phyloP scores from a whole-genome alignment of 1,139 yeast species.

The Arxiozyma slooffiae region DNA sequence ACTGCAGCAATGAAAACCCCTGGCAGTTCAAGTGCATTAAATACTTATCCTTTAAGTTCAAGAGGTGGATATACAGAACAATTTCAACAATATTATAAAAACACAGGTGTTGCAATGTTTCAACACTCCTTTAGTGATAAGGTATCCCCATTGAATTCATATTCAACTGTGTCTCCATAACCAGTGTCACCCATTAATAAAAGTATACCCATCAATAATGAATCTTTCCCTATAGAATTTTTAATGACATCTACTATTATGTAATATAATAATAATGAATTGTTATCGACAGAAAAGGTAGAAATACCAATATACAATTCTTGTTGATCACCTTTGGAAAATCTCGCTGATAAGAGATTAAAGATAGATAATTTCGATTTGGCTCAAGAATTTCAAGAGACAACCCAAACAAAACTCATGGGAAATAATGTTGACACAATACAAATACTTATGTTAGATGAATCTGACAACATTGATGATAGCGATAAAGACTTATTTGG shows the following conservation, averaged over 20 bases:
- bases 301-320: neutral
- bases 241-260: slow-evolving; percentile 20
- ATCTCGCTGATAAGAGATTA: slow-evolving; percentile 2
- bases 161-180: slow-evolving; percentile 12
- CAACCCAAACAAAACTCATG: neutral
- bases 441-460: neutral
- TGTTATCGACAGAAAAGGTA: neutral
- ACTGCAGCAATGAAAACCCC: slow-evolving; percentile 32
- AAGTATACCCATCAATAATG: slow-evolving; percentile 13
- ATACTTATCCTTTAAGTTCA: slow-evolving; percentile 26
- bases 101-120: slow-evolving; percentile 5
- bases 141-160: slow-evolving; percentile 10
- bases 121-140: neutral
- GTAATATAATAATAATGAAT: slow-evolving; percentile 5
- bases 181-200: slow-evolving; percentile 11
- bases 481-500: slow-evolving; percentile 13
- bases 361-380: neutral
- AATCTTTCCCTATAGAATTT: slow-evolving; percentile 17
- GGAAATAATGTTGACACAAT: neutral
- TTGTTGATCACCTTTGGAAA: slow-evolving; percentile 8
- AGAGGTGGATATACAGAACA: slow-evolving; percentile 30
- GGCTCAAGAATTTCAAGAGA: neutral
- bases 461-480: slow-evolving; percentile 11
- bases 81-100: slow-evolving; percentile 22
- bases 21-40: slow-evolving; percentile 21